Evolutionary conservation across 2,329 filamentous ascomycete genomes (phyloP).

Genomic region (Hypoxylon sp.): DNA sequence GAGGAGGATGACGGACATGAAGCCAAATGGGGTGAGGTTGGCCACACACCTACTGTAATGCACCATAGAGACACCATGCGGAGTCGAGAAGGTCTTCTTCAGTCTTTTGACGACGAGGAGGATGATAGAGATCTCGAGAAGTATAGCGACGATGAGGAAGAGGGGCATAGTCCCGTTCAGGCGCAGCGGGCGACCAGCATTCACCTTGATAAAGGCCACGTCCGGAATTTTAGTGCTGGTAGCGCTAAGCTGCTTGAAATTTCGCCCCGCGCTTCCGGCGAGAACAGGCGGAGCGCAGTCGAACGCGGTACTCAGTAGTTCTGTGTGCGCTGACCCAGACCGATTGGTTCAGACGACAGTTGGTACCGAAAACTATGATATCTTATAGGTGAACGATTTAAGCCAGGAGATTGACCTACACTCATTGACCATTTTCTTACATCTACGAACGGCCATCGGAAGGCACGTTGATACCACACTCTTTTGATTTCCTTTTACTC

Average conservation of each 20-base stretch:
- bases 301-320: slow-evolving; percentile 49
- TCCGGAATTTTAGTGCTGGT: slow-evolving; percentile 79
- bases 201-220: slow-evolving; percentile 73
- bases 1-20: slow-evolving; percentile 65
- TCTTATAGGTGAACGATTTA: slow-evolving; percentile 21
- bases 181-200: slow-evolving; percentile 77
- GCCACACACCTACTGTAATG: slow-evolving; percentile 64
- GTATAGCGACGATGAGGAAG: slow-evolving; percentile 49
- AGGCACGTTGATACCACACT: slow-evolving; percentile 31
- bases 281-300: slow-evolving; percentile 58
- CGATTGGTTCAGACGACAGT: slow-evolving; percentile 20
- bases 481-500: slow-evolving; percentile 46
- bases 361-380: slow-evolving; percentile 28
- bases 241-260: slow-evolving; percentile 81
- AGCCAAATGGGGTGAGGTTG: slow-evolving; percentile 66
- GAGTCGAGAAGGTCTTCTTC: slow-evolving; percentile 65
- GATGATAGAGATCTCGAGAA: slow-evolving; percentile 49
- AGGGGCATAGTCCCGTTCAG: slow-evolving; percentile 51
- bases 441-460: slow-evolving; percentile 19
- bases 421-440: slow-evolving; percentile 50
- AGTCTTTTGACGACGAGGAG: slow-evolving; percentile 54
- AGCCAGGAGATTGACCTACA: slow-evolving; percentile 41
- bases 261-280: slow-evolving; percentile 66
- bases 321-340: slow-evolving; percentile 12
- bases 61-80: slow-evolving; percentile 60